Base-by-base conservation (phyloP, 2,329 filamentous ascomycete genomes). In the Drechslerella dactyloides region DNA sequence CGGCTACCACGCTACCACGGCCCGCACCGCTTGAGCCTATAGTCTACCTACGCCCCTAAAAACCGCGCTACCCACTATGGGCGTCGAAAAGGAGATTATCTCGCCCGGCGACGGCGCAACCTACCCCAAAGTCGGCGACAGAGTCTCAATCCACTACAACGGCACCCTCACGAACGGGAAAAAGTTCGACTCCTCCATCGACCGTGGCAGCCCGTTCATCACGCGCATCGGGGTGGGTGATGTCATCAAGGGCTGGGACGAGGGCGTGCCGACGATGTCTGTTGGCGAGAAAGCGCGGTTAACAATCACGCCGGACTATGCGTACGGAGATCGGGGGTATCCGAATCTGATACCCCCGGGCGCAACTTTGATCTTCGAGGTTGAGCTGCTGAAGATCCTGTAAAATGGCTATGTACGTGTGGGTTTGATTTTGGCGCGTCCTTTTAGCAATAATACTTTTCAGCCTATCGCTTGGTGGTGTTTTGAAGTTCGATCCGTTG, bases 281-380 rank as follows among this genome's bases (percentile, higher is more conserved):
- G 83, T 96, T 69, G 93, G 93, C 79, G 93, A 97, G 85, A 93
- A 90, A 83, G 88, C 91, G 60, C 90, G 86, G 57, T 84, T 99
- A 75, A 89, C 88, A 76, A 97, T 97, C 79, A 85, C 88, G 74
- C 84, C 85, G 17, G 69, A 73, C 24, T 73, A 63, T 19, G 69
- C 33, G 6, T 73, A 73, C 27, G 69, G 62, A 46, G 57, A 46
- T 1, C 23, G 40, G 1, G 69, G 62, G 4, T 62, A 44, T 19
- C 40, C 59, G 7, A 24, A 23, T 23, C 13, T 73, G 15, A 64
- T 70, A 40, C 72, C 69, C 51, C 73, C 73, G 70, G 78, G 55
- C 61, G 30, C 54, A 17, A 73, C 52, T 27, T 51, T 76, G 89
- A 87, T 97, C 59, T 97, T 97, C 78, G 91, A 96, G 83, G 96